Conservation (phyloP, 2,329 filamentous ascomycete species). For the Stachybotrys chlorohalonatus region DNA sequence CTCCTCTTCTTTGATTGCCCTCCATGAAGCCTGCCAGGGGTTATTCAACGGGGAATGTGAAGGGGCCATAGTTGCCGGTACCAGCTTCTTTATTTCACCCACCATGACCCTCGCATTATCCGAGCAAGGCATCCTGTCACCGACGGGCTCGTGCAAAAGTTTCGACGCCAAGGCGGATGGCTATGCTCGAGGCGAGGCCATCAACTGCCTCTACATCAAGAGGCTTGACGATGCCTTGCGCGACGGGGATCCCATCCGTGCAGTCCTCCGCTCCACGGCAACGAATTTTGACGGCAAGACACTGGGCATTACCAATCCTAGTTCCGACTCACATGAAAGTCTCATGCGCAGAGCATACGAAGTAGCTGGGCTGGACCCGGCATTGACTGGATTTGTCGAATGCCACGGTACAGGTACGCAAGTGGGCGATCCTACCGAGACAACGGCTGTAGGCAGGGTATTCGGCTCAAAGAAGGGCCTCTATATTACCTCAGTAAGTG, state of each 20-base stretch:
- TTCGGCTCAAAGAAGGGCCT: slow-evolving; percentile 14
- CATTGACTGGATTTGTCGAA: slow-evolving; percentile 23
- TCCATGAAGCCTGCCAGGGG: slow-evolving; percentile 26
- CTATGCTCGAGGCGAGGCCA: slow-evolving; percentile 41
- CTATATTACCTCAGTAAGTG: slow-evolving; percentile 17
- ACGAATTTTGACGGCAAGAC: slow-evolving; percentile 34
- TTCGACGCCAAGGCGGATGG: slow-evolving; percentile 38
- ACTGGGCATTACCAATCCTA: slow-evolving; percentile 30
- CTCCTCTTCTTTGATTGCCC: slow-evolving; percentile 23
- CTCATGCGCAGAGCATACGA: slow-evolving; percentile 22
- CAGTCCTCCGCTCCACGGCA: slow-evolving; percentile 26
- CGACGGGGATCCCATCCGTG: slow-evolving; percentile 33
- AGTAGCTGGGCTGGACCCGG: slow-evolving; percentile 14
- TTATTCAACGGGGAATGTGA: slow-evolving; percentile 13
- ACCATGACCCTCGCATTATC: slow-evolving; percentile 15
- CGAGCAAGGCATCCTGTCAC: slow-evolving; percentile 25
- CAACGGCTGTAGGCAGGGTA: slow-evolving; percentile 18
- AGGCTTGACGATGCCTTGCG: slow-evolving; percentile 32
- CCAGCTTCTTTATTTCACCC: slow-evolving; percentile 20
- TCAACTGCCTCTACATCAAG: slow-evolving; percentile 36
- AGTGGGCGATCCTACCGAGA: slow-evolving; percentile 27
- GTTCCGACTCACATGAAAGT: slow-evolving; percentile 16
- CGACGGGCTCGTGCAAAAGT: slow-evolving; percentile 19
- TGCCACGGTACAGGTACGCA: slow-evolving; percentile 30
- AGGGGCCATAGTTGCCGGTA: slow-evolving; percentile 19